Conservation (phyloP, 1,139 yeast species). For the Casaregolazyma suthepensis region DNA sequence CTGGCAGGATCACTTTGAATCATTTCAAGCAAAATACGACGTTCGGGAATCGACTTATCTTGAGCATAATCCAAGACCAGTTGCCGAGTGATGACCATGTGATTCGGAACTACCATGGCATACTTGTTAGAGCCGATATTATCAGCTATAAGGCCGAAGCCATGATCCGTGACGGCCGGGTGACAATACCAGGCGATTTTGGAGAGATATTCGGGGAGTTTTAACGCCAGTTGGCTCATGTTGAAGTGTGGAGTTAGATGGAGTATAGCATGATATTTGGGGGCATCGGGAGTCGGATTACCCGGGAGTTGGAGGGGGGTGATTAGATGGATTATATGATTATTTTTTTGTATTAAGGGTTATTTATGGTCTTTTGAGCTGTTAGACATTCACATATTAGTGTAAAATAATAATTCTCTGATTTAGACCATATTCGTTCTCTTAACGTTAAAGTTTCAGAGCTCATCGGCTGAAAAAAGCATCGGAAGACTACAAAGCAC, state of each 20-base stretch:
- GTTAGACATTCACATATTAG: too few relatives aligned
- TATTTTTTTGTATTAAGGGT: too few relatives aligned
- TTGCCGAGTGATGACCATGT: slow-evolving; percentile 16
- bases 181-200: slow-evolving; percentile 7
- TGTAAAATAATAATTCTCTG: not conserved
- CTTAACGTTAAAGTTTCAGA: too few relatives aligned
- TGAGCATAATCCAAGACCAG: slow-evolving; percentile 18
- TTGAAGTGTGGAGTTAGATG: not conserved
- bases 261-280: not conserved
- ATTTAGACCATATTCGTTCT: not conserved
- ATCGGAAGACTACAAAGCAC: not conserved
- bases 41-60: slow-evolving; percentile 15
- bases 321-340: too few relatives aligned
- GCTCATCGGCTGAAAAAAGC: not conserved
- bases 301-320: too few relatives aligned
- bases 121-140: not conserved
- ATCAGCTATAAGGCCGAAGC: slow-evolving; percentile 14
- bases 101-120: slow-evolving; percentile 21
- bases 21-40: slow-evolving; percentile 17
- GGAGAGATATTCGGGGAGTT: slow-evolving; percentile 4
- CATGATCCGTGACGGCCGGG: slow-evolving; percentile 12
- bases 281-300: not conserved
- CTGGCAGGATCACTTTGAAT: slow-evolving; percentile 12
- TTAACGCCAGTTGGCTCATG: not conserved
- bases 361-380: too few relatives aligned